Conservation (phyloP, 2,329 filamentous ascomycete genomes). For the Biscogniauxia mediterranea region DNA sequence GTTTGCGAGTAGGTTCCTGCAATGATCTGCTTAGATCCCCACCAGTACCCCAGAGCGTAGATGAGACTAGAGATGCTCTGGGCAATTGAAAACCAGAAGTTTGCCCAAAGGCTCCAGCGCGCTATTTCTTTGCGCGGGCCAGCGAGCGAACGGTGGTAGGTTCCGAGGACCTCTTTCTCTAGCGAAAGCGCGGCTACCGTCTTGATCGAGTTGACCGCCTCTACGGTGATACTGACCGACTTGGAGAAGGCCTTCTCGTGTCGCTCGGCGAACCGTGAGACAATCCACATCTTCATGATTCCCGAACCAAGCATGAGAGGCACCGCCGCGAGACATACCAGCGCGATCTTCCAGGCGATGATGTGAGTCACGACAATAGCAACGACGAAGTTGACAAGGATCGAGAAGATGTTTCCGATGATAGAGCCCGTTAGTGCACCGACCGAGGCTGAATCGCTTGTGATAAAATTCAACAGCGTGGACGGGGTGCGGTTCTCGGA, state of each 20-base stretch:
- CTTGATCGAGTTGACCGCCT: slow-evolving; percentile 65
- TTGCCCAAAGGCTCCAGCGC: slow-evolving; percentile 48
- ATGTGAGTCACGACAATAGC: slow-evolving; percentile 69
- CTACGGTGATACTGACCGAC: slow-evolving; percentile 63
- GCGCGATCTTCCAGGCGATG: slow-evolving; percentile 72
- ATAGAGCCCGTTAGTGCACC: slow-evolving; percentile 69
- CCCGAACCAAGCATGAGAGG: slow-evolving; percentile 68
- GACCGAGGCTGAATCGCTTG: slow-evolving; percentile 64
- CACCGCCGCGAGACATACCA: slow-evolving; percentile 68
- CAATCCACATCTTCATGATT: slow-evolving; percentile 64
- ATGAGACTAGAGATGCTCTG: slow-evolving; percentile 64
- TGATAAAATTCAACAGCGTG: slow-evolving; percentile 64
- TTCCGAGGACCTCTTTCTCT: slow-evolving; percentile 49
- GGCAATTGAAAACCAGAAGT: slow-evolving; percentile 59
- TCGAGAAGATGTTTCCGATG: slow-evolving; percentile 67
- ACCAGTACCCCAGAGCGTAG: slow-evolving; percentile 78
- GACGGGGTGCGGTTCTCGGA: slow-evolving; percentile 61
- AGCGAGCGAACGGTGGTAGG: slow-evolving; percentile 52
- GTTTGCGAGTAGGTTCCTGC: slow-evolving; percentile 61
- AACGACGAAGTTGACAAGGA: slow-evolving; percentile 64
- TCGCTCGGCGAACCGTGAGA: slow-evolving; percentile 60
- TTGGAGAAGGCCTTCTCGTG: slow-evolving; percentile 64
- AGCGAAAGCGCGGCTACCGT: slow-evolving; percentile 58
- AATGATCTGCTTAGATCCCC: slow-evolving; percentile 70
- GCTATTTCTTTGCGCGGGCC: slow-evolving; percentile 54